Base-by-base conservation (phyloP, 495 filamentous ascomycete genomes). In the Aspergillus nanangensis region DNA sequence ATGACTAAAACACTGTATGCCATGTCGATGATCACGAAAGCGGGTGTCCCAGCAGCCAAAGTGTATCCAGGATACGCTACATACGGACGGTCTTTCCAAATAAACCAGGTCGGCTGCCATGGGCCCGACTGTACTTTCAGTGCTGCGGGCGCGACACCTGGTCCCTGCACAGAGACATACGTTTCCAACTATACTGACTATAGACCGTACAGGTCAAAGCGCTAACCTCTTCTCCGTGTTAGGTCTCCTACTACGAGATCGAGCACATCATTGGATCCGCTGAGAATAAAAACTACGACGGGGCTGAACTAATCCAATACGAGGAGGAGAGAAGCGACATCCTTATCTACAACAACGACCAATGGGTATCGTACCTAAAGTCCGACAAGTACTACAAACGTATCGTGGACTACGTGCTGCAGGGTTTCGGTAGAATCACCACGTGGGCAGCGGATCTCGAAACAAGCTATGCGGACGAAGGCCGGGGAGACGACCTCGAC, bases 51-150 rank as follows among this genome's bases (percentile, higher is more conserved):
- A 5, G 34, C 17, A 36, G 34, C 10, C 11, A 36, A 70, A 23
- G 66, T 68, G 36, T 38, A 70, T 0, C 61, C 63, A 18, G 60
- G 63, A 0, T 40, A 45, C 43, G 52, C 8, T 43, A 44, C 9
- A 76, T 17, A 77, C 75, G 40, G 77, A 79, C 41, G 72, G 62
- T 40, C 43, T 8, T 52, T 47, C 23, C 33, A 37, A 14, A 53
- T 48, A 45, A 38, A 5, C 31, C 11, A 14, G 2, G 65, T 52
- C 18, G 50, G 40, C 13, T 52, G 50, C 17, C 32, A 17, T 13
- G 39, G 39, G 9, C 34, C 47, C 1, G 21, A 11, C 8, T 50
- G 39, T 18, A 38, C 23, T 1, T 50, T 27, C 13, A 41, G 41
- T 1, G 10, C 21, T 4, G 35, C 39, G 0, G 25, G 38, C 5